Conservation (phyloP, 2,329 filamentous ascomycete species). For the Teratosphaeria epicoccoides region DNA sequence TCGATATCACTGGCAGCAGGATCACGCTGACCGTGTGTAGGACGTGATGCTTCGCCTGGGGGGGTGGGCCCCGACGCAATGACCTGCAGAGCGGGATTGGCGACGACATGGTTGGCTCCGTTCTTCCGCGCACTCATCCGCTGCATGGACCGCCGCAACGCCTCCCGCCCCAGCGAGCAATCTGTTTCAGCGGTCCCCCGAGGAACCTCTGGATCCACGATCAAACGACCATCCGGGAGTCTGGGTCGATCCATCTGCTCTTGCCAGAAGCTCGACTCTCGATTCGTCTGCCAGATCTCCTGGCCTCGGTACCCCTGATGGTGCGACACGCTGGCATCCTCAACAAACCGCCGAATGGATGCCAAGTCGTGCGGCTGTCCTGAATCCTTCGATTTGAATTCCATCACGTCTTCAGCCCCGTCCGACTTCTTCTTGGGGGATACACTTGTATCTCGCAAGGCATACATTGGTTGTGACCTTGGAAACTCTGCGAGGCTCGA, state of each 20-base stretch:
- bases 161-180: neutral
- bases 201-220: neutral
- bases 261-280: neutral
- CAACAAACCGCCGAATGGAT: neutral
- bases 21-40: no score
- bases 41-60: neutral
- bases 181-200: neutral
- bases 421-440: no score
- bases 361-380: neutral
- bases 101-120: no score
- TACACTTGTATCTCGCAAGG: no score
- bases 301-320: neutral
- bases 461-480: no score
- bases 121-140: neutral
- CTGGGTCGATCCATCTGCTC: neutral
- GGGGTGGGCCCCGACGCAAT: neutral
- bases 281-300: neutral
- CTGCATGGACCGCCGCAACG: neutral
- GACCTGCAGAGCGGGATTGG: no score
- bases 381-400: neutral
- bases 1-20: no score
- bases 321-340: neutral
- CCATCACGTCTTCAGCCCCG: no score
- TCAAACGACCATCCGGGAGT: neutral
- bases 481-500: neutral